Conservation (phyloP, 2,329 filamentous ascomycete species). For the Colletotrichum higginsianum region DNA sequence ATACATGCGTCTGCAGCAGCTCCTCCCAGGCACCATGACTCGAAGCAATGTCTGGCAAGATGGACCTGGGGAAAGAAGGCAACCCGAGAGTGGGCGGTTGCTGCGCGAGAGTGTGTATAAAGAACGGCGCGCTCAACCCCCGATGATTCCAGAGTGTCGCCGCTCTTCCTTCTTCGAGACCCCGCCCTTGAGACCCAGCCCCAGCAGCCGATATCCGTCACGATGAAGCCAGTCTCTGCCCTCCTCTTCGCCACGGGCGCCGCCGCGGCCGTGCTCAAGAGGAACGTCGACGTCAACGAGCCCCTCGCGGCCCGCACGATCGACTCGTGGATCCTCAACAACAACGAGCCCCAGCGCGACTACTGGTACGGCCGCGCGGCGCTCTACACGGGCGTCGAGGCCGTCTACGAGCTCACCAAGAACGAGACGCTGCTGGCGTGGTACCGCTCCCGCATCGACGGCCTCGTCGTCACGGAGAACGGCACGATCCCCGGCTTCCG, state of each 20-base stretch:
- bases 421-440: constrained; percentile 61
- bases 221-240: constrained; percentile 34
- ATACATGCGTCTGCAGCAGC: constrained; percentile 2
- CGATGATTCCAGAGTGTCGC: not conserved
- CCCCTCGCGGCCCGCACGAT: constrained; percentile 55
- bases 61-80: not conserved
- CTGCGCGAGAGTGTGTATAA: constrained; percentile 2
- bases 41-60: no score
- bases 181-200: not conserved
- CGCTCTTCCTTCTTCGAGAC: not conserved
- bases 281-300: constrained; percentile 21
- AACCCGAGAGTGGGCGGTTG: no score
- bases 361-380: constrained; percentile 61
- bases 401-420: constrained; percentile 60
- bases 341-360: constrained; percentile 52
- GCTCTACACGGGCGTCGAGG: constrained; percentile 63
- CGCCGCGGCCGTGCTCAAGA: constrained; percentile 21
- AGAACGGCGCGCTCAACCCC: not conserved
- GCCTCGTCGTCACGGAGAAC: constrained; percentile 59
- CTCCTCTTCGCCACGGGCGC: constrained; percentile 34
- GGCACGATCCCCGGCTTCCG: constrained; percentile 65
- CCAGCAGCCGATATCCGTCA: not conserved
- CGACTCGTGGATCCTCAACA: constrained; percentile 62
- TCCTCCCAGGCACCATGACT: constrained; percentile 5
- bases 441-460: constrained; percentile 62